Evolutionary conservation across 2,329 filamentous ascomycete genomes (phyloP), one percentile per base, ranked within the genome.

Genomic region (Cordyceps javanica): DNA sequence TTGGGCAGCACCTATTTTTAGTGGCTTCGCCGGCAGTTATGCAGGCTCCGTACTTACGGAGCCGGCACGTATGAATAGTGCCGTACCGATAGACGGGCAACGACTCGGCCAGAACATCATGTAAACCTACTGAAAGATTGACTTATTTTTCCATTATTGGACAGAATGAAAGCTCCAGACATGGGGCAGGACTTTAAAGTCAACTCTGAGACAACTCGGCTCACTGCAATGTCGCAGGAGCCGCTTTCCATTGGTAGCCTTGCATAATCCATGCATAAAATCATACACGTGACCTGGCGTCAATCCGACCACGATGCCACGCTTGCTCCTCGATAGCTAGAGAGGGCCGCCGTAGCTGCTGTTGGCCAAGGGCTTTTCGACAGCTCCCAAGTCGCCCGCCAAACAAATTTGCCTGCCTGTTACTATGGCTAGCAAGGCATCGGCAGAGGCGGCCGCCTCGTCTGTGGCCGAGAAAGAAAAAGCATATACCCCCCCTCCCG

Each of bases 401-500:
- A 23, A 45, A 5, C 8, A 28, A 8, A 26, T 41, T 39, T 21
- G 41, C 23, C 49, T n/a, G n/a, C n/a, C n/a, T n/a, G 19, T 34
- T 39, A 53, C 21, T 0, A 52, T 52, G 48, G 39, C 46, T 23
- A 53, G 38, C 26, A 13, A 46, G 30, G 56, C 32, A 14, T 21
- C 56, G n/a, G 45, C n/a, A 50, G 54, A 50, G 41, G 48, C 38
- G 4, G 7, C 36, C 23, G 26, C 44, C 48, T 49, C n/a, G n/a
- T 25, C 58, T 32, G 36, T 28, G 21, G 53, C 46, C 19, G 19
- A 56, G n/a, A 39, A 53, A 39, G 42, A 21, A 55, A 67, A 65
- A 58, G 45, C 44, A 8, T 69, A 75, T 7, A 41, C 36, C 2
- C 44, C 54, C 51, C 88, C 90, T n/a, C 90, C 92, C 38, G 87